Percentiles rank a stretch among this genome's conserved stretches.
Conservation (phyloP, 2,329 filamentous ascomycete species). For the Pseudogymnoascus sp. region DNA sequence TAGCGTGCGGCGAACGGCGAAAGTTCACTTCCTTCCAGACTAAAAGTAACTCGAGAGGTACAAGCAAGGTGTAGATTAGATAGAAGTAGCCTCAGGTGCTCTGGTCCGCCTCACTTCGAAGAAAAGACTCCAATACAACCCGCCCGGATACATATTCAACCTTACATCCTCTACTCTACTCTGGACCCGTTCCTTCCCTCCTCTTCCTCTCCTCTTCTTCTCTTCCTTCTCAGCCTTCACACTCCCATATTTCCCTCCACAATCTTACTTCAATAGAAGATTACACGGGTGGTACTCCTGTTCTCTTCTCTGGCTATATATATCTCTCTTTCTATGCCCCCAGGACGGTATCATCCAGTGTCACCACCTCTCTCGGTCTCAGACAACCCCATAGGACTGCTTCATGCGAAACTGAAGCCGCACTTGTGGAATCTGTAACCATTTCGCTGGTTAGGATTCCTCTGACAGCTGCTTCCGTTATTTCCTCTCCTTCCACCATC, state of each 20-base stretch:
- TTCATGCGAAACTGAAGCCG: neutral
- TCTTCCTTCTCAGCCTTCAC: constrained; percentile 18
- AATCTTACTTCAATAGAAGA: constrained; percentile 10
- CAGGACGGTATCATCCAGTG: neutral
- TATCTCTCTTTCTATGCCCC: neutral
- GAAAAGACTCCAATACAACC: neutral
- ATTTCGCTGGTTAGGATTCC: constrained; percentile 1
- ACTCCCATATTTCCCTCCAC: constrained; percentile 14
- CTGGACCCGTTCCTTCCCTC: constrained; percentile 5
- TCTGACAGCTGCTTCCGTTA: neutral
- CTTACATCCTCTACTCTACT: constrained; percentile 16
- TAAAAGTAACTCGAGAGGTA: constrained; percentile 1
- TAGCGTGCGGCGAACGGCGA: constrained; percentile 7
- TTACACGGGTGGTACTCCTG: constrained; percentile 2
- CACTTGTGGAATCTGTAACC: constrained; percentile 7
- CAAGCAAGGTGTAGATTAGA: neutral
- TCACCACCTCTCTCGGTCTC: neutral
- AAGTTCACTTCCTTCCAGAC: constrained; percentile 8
- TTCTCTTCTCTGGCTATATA: neutral
- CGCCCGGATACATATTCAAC: constrained; percentile 18
- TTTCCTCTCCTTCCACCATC: neutral
- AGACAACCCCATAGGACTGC: neutral
- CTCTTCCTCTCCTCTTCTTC: constrained; percentile 12
- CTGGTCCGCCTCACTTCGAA: constrained; percentile 7
- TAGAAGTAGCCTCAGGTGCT: constrained; percentile 3